Base-by-base conservation (phyloP, 106 monocot genomes). In the Iris macrosiphon region DNA sequence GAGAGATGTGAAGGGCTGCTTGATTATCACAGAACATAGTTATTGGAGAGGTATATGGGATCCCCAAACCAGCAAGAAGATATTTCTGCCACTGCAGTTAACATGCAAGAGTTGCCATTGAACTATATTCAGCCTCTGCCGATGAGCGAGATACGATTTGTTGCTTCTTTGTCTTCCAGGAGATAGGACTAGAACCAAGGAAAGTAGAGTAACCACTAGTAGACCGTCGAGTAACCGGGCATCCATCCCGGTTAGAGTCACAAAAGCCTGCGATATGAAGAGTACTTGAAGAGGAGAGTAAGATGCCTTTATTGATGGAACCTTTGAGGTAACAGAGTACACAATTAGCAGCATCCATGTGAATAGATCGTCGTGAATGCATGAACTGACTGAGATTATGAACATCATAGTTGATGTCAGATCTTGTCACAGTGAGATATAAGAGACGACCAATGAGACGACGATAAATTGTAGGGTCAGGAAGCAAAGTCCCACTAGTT, bases 11-110 rank as follows among this genome's bases (percentile, higher is more conserved):
- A 0, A 49, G 15, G 10, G 64, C 64, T 1, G 10, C 35, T 10
- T 31, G 30, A 16, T 53, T 65, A 17, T 59, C 64, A 24, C 64
- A 65, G 16, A 17, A 53, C 18, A 65, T 20, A 21, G 24, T 16
- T 10, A 11, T 51, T 13, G 37, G 51, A 15, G 1, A 39, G 6
- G 1, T n/a, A 13, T 11, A 11, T 1, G 4, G 15, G 7, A 54
- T 4, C 4, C 31, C 7, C 10, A 54, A 22, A 8, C 13, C 28
- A 2, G 3, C 15, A 3, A 54, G 18, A 2, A 54, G 27, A 54
- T 31, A 17, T 1, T 1, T 2, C 17, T 30, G 10, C 53, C 53
- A 54, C 3, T 8, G 2, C 10, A 31, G 6, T 4, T 54, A 25
- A 54, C 14, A 7, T 6, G 6, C 2, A n/a, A 22, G 6, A 31